Evolutionary conservation across 2,329 filamentous ascomycete species (phyloP), one percentile per base, ranked within the genome.

Genomic region (Hymenoscyphus repandus): DNA sequence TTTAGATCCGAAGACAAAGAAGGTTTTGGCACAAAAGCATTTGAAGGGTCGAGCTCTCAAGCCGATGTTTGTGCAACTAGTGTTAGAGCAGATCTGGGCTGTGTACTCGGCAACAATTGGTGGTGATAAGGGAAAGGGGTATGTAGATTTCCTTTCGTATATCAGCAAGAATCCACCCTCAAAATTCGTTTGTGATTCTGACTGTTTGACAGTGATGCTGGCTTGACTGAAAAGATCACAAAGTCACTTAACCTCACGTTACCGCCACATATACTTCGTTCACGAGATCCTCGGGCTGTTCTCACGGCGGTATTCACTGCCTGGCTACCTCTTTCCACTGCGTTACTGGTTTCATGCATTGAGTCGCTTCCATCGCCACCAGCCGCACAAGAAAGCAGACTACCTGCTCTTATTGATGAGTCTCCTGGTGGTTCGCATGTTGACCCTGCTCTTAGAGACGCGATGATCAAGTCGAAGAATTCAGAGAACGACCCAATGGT

Each of bases 61-160:
- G 70, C 93, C 93, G 7, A 90, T 99, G 80, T 99, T 99, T 68
- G 93, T 97, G 12, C 93, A 97, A 68, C 75, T 99, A 45, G 93
- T 99, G 6, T 76, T 99, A 48, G 93, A 97, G 60, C 92, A 90
- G 53, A 85, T 99, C 49, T 99, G 93, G 93, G 90, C 91, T 22
- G 88, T 93, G 9, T 99, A 99, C 66, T 82, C 91, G 62, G 92
- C 91, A 38, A 96, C 92, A 1, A 86, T 83, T 3, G 90, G 90
- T 38, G 87, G 88, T 45, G 85, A 86, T 56, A 85, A 85, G 57
- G 88, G 86, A 57, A 93, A 87, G 69, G 90, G 90, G 82, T 85
- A 74, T 68, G 79, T 74, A 64, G 56, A 61, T 61, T 18, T 20
- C 51, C n/a, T 54, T 62, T 36, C 53, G 59, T 57, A 62, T 59